phyloP scores from a whole-genome alignment of 2,329 filamentous ascomycete genomes.

The Epichloe amarillans region DNA sequence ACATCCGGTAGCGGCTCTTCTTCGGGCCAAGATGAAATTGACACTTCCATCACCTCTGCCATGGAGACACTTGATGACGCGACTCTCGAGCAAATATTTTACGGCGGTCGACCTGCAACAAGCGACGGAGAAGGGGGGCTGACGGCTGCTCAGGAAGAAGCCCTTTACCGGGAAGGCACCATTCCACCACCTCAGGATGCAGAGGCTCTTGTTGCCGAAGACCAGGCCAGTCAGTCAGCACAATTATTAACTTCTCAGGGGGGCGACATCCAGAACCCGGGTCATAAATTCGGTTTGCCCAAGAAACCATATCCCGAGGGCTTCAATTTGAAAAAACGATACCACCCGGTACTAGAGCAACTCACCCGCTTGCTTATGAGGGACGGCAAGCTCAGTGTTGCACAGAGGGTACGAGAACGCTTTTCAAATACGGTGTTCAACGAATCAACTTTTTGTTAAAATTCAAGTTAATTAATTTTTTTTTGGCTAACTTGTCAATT shows the following conservation, averaged over 20 bases:
- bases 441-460: not conserved
- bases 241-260: constrained; percentile 8
- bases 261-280: constrained; percentile 25
- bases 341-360: constrained; percentile 75
- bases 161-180: constrained; percentile 28
- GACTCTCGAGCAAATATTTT: constrained; percentile 23
- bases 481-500: constrained; percentile 1
- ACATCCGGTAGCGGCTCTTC: not conserved
- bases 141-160: constrained; percentile 29
- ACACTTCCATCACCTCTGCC: not conserved
- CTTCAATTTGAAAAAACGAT: constrained; percentile 61
- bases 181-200: constrained; percentile 24
- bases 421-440: not conserved
- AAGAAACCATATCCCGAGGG: constrained; percentile 47
- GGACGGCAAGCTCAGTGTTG: constrained; percentile 77
- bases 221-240: constrained; percentile 8
- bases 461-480: too few species aligned
- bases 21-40: not conserved
- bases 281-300: constrained; percentile 71
- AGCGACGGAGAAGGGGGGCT: constrained; percentile 20
- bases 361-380: constrained; percentile 84
- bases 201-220: constrained; percentile 16
- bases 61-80: constrained; percentile 21
- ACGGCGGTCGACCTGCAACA: constrained; percentile 19
- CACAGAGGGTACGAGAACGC: constrained; percentile 56